Evolutionary conservation across 768 basidiomycete species (phyloP).

Genomic region (Kondoa malvinella): DNA sequence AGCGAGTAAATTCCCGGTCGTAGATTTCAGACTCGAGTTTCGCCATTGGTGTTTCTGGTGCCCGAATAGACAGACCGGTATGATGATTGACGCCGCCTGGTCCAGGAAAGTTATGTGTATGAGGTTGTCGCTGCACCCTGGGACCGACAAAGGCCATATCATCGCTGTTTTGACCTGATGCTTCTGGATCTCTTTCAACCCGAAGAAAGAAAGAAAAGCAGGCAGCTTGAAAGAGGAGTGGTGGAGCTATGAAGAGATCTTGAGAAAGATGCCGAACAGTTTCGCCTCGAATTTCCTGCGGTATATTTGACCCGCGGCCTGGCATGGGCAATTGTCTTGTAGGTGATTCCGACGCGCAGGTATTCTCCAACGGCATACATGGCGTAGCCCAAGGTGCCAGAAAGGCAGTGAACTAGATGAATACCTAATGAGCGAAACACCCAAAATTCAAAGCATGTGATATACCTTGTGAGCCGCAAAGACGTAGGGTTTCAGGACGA

Average conservation of each 20-base stretch:
- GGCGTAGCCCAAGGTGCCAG: constrained; percentile 32
- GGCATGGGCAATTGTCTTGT: constrained; percentile 30
- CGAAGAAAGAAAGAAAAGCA: constrained; percentile 32
- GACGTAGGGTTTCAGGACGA: constrained; percentile 35
- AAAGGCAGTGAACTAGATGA: constrained; percentile 30
- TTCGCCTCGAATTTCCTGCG: constrained; percentile 24
- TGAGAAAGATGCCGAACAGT: constrained; percentile 28
- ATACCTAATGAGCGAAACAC: not conserved
- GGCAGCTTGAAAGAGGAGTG: constrained; percentile 33
- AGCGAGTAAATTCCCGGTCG: constrained; percentile 31
- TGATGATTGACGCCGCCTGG: not conserved
- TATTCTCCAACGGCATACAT: constrained; percentile 2
- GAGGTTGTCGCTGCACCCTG: not conserved
- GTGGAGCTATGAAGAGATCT: constrained; percentile 28
- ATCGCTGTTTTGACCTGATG: not conserved
- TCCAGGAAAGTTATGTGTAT: not conserved
- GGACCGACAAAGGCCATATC: not conserved
- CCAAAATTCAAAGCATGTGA: no score
- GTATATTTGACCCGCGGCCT: not conserved
- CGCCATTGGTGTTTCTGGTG: constrained; percentile 20
- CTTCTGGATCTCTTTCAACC: constrained; percentile 21
- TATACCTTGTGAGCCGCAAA: constrained; percentile 34
- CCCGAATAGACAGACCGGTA: constrained; percentile 10
- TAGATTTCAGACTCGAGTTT: constrained; percentile 25
- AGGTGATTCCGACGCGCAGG: constrained; percentile 27